Evolutionary conservation across 2,329 filamentous ascomycete species (phyloP), one percentile per base, ranked within the genome.

Genomic region (Xylaria sp.): DNA sequence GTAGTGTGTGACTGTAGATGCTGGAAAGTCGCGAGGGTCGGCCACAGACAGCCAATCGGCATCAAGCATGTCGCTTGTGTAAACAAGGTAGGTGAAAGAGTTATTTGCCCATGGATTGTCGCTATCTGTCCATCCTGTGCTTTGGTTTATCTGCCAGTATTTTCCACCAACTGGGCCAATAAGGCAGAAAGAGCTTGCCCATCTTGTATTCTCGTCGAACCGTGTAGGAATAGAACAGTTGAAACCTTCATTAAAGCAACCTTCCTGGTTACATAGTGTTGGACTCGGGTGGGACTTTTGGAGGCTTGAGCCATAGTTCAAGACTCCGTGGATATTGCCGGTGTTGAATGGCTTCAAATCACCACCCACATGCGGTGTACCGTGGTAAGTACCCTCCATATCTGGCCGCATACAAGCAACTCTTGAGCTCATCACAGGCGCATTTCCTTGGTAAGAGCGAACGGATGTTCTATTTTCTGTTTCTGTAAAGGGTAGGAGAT

Each of bases 371-470:
- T 38, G 40, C 8, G 9, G 38, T 7, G 17, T 29, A 9, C 24
- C 34, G 20, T 20, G 40, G 29, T 20, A 52, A 7, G n/a, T 29
- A n/a, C 29, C 50, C 24, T 24, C 20, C 8, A 59, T 52, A 4
- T 38, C 21, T 8, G 57, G 57, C 17, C 45, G 41, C 39, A 60
- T 58, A 19, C 57, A 60, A 18, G 46, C 34, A 26, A 37, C 19
- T 11, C 41, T 44, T 2, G 51, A 48, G 18, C 19, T 53, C 43
- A 60, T 38, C 4, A 48, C 44, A 8, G 55, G 8, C 1, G 52
- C 17, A 4, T 48, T 52, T 8, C 39, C 51, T 17, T 52, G 41
- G 16, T 39, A 38, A 1, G 26, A 26, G 7, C 53, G 26, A 16
- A 57, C 20, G 6, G 56, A 20, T 21, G 22, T 38, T 38, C 59